A percentile compares a stretch with the other conserved stretches of the same genome.
phyloP scores from a whole-genome alignment of 768 basidiomycete species.

The Lactarius tabidus region DNA sequence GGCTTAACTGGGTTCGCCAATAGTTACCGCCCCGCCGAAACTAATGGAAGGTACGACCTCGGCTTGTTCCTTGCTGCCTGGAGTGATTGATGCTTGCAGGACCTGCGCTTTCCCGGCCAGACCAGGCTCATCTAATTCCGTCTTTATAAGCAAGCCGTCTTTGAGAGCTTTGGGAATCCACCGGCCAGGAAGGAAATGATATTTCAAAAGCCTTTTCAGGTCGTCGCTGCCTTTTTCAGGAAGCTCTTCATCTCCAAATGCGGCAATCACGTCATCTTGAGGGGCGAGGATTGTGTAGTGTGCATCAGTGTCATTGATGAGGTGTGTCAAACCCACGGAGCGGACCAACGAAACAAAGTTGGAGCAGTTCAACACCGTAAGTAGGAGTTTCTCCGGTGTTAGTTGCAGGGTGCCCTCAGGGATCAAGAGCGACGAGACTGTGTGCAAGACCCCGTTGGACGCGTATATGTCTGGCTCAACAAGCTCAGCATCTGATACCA shows the following conservation, averaged over 20 bases:
- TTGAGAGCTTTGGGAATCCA: slow-evolving; percentile 67
- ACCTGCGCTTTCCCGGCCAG: slow-evolving; percentile 69
- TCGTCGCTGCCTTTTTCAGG: slow-evolving; percentile 65
- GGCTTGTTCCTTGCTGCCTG: slow-evolving; percentile 44
- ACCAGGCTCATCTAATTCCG: slow-evolving; percentile 68
- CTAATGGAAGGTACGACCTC: slow-evolving; percentile 56
- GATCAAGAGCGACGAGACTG: slow-evolving; percentile 77
- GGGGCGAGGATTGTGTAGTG: slow-evolving; percentile 91
- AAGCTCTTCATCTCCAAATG: slow-evolving; percentile 49
- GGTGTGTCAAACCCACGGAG: slow-evolving; percentile 65
- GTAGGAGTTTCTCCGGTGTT: slow-evolving; percentile 93
- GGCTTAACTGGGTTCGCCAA: slow-evolving; percentile 69
- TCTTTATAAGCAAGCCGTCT: slow-evolving; percentile 74
- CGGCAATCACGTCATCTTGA: slow-evolving; percentile 72
- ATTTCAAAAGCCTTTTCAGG: slow-evolving; percentile 68
- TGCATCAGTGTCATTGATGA: slow-evolving; percentile 65
- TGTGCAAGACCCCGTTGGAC: slow-evolving; percentile 91
- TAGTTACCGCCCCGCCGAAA: slow-evolving; percentile 79
- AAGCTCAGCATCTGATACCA: slow-evolving; percentile 55
- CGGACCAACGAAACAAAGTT: slow-evolving; percentile 86
- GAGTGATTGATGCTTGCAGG: slow-evolving; percentile 58
- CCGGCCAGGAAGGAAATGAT: slow-evolving; percentile 88
- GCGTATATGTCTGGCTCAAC: slow-evolving; percentile 84
- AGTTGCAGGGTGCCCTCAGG: slow-evolving; percentile 70
- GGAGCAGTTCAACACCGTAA: slow-evolving; percentile 88